phyloP scores from a whole-genome alignment of 768 basidiomycete species.

The Boletellus sp. region DNA sequence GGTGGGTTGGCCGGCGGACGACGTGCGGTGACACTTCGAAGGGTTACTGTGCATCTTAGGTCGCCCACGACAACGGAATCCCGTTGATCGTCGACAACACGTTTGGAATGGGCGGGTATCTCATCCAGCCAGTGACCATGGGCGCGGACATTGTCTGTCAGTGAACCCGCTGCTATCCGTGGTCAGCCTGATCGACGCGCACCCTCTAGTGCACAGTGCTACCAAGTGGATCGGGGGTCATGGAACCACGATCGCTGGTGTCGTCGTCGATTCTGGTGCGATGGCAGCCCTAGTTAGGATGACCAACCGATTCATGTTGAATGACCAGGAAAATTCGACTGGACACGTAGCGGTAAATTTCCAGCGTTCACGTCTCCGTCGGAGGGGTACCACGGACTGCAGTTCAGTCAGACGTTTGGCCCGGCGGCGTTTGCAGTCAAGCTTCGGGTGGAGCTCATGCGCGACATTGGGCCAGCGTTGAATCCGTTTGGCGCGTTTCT shows the following conservation, averaged over 20 bases:
- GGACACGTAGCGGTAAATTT: conserved; percentile 64
- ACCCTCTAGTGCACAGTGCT: conserved; percentile 55
- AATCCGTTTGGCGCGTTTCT: conserved; percentile 76
- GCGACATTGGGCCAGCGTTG: conserved; percentile 62
- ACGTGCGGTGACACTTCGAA: background rate
- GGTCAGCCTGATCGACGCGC: background rate
- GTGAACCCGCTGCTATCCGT: conserved; percentile 3
- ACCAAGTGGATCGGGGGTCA: conserved; percentile 87
- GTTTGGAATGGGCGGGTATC: conserved; percentile 69
- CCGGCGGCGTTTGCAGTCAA: conserved; percentile 60
- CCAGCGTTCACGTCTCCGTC: conserved; percentile 70
- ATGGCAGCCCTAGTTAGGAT: too few relatives aligned
- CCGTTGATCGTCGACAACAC: conserved; percentile 83
- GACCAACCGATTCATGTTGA: background rate
- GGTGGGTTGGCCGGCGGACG: background rate
- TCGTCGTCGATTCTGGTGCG: conserved; percentile 65
- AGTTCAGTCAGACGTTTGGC: conserved; percentile 66
- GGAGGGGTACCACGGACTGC: conserved; percentile 73
- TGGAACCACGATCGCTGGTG: conserved; percentile 75
- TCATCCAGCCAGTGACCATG: conserved; percentile 63
- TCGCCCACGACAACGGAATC: conserved; percentile 68
- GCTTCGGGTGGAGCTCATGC: conserved; percentile 58
- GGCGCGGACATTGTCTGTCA: conserved; percentile 76
- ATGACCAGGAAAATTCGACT: conserved; percentile 52
- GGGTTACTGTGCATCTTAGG: conserved; percentile 28